Base-by-base conservation (phyloP, 768 basidiomycete species). In the Termitomyces sp. region DNA sequence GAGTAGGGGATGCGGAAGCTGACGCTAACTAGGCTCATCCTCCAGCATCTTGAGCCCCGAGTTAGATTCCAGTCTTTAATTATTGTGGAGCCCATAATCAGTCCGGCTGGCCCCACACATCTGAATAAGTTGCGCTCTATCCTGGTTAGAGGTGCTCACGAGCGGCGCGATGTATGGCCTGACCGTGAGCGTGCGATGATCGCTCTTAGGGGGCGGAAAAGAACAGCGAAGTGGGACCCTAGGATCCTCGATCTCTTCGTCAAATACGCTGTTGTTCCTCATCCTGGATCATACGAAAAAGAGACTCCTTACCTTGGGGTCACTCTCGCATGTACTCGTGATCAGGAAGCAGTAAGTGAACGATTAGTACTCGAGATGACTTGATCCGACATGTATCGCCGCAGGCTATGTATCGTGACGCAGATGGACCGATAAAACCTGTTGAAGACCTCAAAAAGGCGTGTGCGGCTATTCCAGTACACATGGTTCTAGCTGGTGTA, bases 51-150 rank as follows among this genome's bases (percentile, higher is more conserved):
- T 10, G 65, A 74, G 28, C 83, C 83, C 0, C 47, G 55, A 0
- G 64, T 85, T 46, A 67, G 64, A 3, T 88, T 88, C 66, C 64
- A 68, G 0, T 80, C 79, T 5, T 64, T 89, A 58, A 72, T 88
- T 59, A 75, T 89, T 26, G 75, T 87, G 52, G 87, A 89, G 67
- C 87, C 87, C 3, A 75, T 89, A 73, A 69, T 89, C 49, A 83
- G 80, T 56, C 79, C 84, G 0, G 75, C 70, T 1, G 82, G 81
- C 9, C 67, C 74, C 1, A 66, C 76, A 32, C 75, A 76, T 28
- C 70, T 88, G 36, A 56, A 63, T 0, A 66, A 69, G 7, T 71
- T 88, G 23, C 74, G 80, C 26, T 50, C 60, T 1, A 58, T 64
- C 8, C 77, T 88, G 6, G 74, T 86, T 23, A 68, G 70, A 18